phyloP scores from a whole-genome alignment of 805 yeast genomes.

The Suhomyces emberorum region DNA sequence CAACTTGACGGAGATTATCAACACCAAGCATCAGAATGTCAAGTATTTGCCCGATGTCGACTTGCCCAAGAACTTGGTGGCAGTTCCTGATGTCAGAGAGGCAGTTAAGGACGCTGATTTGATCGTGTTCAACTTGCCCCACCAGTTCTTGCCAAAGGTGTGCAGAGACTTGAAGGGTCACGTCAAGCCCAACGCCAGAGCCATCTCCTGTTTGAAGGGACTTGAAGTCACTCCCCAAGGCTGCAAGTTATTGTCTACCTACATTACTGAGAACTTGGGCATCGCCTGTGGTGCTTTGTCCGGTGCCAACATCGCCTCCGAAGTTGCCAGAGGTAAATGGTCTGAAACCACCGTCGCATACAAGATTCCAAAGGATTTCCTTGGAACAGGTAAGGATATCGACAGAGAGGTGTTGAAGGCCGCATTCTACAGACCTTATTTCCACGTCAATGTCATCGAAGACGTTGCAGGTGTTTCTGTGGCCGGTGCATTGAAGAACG shows the following conservation, averaged over 20 bases:
- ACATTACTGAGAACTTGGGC: constrained; percentile 42
- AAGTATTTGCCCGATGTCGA: constrained; percentile 42
- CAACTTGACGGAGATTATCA: constrained; percentile 43
- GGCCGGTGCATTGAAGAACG: constrained; percentile 47
- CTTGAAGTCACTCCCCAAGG: constrained; percentile 43
- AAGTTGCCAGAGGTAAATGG: constrained; percentile 46
- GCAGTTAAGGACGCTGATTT: constrained; percentile 42
- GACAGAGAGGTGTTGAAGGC: constrained; percentile 38
- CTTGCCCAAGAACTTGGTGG: constrained; percentile 40
- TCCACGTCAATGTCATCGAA: constrained; percentile 44
- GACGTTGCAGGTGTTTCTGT: constrained; percentile 46
- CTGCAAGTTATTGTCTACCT: constrained; percentile 42
- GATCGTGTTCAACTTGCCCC: constrained; percentile 44
- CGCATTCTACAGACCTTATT: constrained; percentile 45
- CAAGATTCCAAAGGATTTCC: constrained; percentile 35
- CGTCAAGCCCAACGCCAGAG: constrained; percentile 36
- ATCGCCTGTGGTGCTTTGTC: constrained; percentile 44
- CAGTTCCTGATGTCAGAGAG: constrained; percentile 37
- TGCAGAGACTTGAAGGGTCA: constrained; percentile 40
- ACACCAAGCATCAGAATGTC: constrained; percentile 42
- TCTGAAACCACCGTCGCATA: constrained; percentile 47
- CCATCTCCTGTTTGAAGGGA: constrained; percentile 46
- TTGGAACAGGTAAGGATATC: constrained; percentile 41
- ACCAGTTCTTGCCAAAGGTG: constrained; percentile 41
- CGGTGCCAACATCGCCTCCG: constrained; percentile 49